Percentiles rank a stretch among this genome's conserved stretches.
Evolutionary conservation across 2,329 filamentous ascomycete genomes (phyloP).

Genomic region (Ophiosphaerella korrae): DNA sequence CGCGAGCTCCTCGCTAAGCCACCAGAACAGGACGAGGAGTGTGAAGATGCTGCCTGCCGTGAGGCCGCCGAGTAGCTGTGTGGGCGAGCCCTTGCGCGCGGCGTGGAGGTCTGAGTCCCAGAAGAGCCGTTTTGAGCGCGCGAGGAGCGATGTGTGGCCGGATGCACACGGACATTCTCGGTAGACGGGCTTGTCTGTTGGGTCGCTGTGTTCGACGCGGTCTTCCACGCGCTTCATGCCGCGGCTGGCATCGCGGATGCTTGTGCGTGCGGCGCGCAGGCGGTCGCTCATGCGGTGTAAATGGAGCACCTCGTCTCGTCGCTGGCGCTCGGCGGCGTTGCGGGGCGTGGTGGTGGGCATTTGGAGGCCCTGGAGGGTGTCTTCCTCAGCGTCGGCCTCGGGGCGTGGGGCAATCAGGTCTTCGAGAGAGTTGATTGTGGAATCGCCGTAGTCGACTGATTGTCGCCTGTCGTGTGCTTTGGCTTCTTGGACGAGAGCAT

Average conservation of each 20-base stretch:
- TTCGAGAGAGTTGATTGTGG: constrained; percentile 55
- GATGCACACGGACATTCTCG: constrained; percentile 27
- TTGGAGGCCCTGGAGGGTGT: constrained; percentile 38
- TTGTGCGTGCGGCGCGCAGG: constrained; percentile 47
- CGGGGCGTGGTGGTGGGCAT: constrained; percentile 34
- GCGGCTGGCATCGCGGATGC: constrained; percentile 51
- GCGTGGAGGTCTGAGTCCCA: constrained; percentile 30
- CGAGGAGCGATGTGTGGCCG: constrained; percentile 24
- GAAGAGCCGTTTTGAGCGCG: constrained; percentile 32
- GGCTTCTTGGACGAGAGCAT: constrained; percentile 49
- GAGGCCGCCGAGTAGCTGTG: constrained; percentile 33
- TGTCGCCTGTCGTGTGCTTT: constrained; percentile 25
- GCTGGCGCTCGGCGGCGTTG: constrained; percentile 49
- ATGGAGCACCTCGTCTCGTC: constrained; percentile 49
- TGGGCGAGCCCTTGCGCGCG: constrained; percentile 10
- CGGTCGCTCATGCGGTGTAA: constrained; percentile 51
- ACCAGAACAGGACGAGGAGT: constrained; percentile 54
- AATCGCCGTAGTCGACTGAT: constrained; percentile 49
- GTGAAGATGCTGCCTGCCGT: constrained; percentile 50
- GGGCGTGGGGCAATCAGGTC: constrained; percentile 46
- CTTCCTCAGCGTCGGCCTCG: constrained; percentile 37
- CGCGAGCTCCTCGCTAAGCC: constrained; percentile 54
- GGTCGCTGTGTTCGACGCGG: constrained; percentile 43
- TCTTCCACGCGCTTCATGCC: constrained; percentile 51
- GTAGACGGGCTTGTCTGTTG: constrained; percentile 15